phyloP scores from a whole-genome alignment of 805 yeast species.

The Starmerella riodocensis region DNA sequence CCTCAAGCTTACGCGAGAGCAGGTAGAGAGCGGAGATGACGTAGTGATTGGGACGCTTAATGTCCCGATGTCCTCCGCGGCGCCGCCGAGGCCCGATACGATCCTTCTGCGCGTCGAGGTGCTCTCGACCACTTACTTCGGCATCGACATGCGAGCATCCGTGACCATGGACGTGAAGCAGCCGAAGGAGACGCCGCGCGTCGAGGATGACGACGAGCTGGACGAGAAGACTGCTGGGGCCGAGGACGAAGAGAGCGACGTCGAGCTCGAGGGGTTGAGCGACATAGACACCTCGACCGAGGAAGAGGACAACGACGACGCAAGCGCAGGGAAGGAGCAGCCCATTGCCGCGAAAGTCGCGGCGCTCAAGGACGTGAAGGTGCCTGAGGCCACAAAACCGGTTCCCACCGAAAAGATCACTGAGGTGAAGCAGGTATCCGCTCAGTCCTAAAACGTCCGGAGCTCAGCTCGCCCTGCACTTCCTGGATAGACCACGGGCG shows the following conservation, averaged over 20 bases:
- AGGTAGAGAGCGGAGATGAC: constrained; percentile 29
- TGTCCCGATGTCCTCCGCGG: constrained; percentile 56
- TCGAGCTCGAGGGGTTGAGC: constrained; percentile 30
- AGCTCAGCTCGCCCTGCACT: too few relatives aligned
- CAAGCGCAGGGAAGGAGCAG: too few relatives aligned
- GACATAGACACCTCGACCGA: constrained; percentile 56
- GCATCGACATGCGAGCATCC: constrained; percentile 63
- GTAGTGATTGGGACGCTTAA: constrained; percentile 59
- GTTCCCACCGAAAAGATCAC: too few relatives aligned
- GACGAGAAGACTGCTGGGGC: too few relatives aligned
- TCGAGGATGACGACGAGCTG: constrained; percentile 27
- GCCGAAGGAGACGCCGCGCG: constrained; percentile 28
- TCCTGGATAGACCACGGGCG: too few relatives aligned
- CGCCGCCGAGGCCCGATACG: constrained; percentile 60
- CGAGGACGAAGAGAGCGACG: constrained; percentile 35
- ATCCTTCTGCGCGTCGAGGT: constrained; percentile 57
- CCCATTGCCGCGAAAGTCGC: too few relatives aligned
- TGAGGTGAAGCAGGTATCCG: too few relatives aligned
- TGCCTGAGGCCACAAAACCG: too few relatives aligned
- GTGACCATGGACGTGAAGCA: constrained; percentile 47
- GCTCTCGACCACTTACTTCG: constrained; percentile 66
- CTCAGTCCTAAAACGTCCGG: too few relatives aligned
- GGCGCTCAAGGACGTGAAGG: too few relatives aligned
- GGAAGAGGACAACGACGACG: constrained; percentile 35
- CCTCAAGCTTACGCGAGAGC: constrained; percentile 39